A percentile compares a stretch with the other conserved stretches of the same genome.
Evolutionary conservation across 176 grass and related monocot species (phyloP).

Genomic region (Puccinellia tenuiflora): DNA sequence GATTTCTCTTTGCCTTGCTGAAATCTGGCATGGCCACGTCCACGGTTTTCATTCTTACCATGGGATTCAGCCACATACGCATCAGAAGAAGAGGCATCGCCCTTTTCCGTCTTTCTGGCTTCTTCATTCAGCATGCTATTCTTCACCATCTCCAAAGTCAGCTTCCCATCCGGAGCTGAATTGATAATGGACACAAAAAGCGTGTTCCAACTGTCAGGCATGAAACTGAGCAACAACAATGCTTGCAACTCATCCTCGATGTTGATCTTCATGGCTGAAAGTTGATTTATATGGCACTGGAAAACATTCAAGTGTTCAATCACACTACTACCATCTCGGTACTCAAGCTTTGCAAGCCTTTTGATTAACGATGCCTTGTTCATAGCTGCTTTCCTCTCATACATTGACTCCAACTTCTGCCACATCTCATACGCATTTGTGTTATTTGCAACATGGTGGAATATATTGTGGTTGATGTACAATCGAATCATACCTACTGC

Average conservation of each 20-base stretch:
- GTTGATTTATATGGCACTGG: slow-evolving; percentile 12
- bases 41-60: not conserved
- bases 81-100: not conserved
- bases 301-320: no score
- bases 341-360: not conserved
- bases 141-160: not conserved
- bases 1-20: not conserved
- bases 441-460: no score
- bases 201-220: not conserved
- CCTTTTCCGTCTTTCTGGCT: not conserved
- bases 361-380: not conserved
- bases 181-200: slow-evolving; percentile 18
- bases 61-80: not conserved
- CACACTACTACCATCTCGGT: no score
- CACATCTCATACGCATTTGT: no score
- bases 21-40: not conserved
- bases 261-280: no score
- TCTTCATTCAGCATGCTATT: not conserved
- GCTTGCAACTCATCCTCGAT: not conserved
- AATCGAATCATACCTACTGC: not conserved
- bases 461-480: no score
- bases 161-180: not conserved
- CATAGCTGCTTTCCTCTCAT: not conserved
- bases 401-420: no score
- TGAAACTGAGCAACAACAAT: not conserved